Percentiles rank a stretch among this genome's conserved stretches.
Conservation (phyloP, 108 stramenopile genomes). For the Ochromonas danica region DNA sequence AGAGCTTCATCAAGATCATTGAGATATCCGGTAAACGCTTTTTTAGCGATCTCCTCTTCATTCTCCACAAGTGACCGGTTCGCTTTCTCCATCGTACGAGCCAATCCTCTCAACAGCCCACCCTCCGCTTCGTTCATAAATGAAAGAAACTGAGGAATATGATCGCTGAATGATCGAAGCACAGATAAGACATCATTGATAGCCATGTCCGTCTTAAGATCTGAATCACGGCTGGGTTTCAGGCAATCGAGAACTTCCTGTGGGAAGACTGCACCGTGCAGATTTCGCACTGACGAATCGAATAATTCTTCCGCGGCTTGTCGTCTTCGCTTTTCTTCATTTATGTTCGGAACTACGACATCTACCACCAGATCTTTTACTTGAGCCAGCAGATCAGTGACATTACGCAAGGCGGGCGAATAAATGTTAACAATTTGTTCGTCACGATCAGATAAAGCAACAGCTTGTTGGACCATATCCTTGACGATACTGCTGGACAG, state of each 20-base stretch:
- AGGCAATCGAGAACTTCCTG: background rate
- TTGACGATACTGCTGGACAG: background rate
- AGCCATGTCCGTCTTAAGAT: background rate
- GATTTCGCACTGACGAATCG: background rate
- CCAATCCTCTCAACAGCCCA: background rate
- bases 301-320: background rate
- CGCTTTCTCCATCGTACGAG: background rate
- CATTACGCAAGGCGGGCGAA: background rate
- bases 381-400: background rate
- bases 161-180: background rate
- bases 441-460: background rate
- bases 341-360: background rate
- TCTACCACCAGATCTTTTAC: background rate
- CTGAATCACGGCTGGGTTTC: background rate
- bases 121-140: background rate
- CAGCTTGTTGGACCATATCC: background rate
- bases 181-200: background rate
- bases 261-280: background rate
- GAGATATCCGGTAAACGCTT: background rate
- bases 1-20: background rate
- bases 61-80: background rate
- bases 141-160: background rate
- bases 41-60: background rate
- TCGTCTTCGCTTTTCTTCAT: constrained; percentile 1
- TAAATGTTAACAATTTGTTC: background rate